Base-by-base conservation (phyloP, 2,329 filamentous ascomycete genomes). In the Hymenoscyphus albidus region DNA sequence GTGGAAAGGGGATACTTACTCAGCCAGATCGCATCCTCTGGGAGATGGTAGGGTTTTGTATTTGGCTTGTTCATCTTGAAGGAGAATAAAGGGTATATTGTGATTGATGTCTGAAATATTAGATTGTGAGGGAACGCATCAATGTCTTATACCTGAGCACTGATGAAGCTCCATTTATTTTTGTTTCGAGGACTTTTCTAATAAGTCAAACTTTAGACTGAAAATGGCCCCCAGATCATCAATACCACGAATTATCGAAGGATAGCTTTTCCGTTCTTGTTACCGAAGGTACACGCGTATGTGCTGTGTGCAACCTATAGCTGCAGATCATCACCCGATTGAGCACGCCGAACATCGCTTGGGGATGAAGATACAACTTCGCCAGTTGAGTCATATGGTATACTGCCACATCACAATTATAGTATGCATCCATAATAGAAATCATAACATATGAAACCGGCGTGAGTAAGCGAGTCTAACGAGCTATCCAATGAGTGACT, bases 11-110 rank as follows among this genome's bases (percentile, higher is more conserved):
- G 16, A 12, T 57, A 73, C 75, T 69, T 65, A 78, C 77, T 77
- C 56, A 79, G 69, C 78, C 78, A 80, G 63, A 72, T 73, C 9
- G 77, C 77, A 61, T 76, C 80, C 65, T 63, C n/a, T 2, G 76
- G 76, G 13, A 77, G 70, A n/a, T 64, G 40, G 62, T 77, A 78
- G 0, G 73, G 73, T 31, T 73, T 71, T 27, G 69, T 72, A 65
- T 76, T 76, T 63, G 71, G 69, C 3, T 70, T 69, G 42, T 76
- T 75, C 74, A 76, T 76, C 14, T 58, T 66, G 48, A 51, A 22
- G 12, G 44, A 27, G 18, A 44, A 56, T 57, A 39, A 18, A 57
- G 39, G 18, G 4, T 58, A 3, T 12, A 18, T 10, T 61, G 27
- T 48, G 38, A 32, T 42, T 6, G n/a, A 14, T 31, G 35, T 32